Evolutionary conservation across 1,284 basidiomycete genomes (phyloP).

Genomic region (Tilletia indica): DNA sequence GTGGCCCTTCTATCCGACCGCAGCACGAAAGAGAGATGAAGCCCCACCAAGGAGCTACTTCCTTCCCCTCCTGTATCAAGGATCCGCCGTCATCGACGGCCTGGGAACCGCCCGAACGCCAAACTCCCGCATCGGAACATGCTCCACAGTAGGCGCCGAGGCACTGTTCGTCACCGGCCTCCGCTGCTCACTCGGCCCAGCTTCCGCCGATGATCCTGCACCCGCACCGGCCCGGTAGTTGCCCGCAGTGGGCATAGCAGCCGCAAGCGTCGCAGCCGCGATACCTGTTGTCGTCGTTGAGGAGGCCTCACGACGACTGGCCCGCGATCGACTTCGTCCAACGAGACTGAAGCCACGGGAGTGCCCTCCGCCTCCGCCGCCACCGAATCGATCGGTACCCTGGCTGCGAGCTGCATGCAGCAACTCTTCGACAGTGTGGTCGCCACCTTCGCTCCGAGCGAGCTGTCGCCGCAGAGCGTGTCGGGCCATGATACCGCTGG

Average conservation of each 20-base stretch:
- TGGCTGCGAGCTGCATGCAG: constrained; percentile 2
- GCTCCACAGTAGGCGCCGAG: neutral
- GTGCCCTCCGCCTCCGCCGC: neutral
- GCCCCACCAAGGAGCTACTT: too few species aligned
- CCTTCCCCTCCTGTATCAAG: too few species aligned
- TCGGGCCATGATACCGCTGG: constrained; percentile 7
- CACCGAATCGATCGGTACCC: neutral
- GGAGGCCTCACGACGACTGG: neutral
- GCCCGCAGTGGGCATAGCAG: neutral
- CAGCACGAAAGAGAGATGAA: too few species aligned
- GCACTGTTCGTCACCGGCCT: neutral
- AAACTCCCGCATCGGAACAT: constrained; percentile 7
- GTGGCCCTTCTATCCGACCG: too few species aligned
- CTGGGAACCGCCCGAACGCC: neutral
- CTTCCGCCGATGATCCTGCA: neutral
- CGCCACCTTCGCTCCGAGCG: constrained; percentile 4
- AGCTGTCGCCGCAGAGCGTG: constrained; percentile 9
- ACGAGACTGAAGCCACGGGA: neutral
- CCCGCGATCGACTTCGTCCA: neutral
- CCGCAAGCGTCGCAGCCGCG: neutral
- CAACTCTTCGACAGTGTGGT: constrained; percentile 8
- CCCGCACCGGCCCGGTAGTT: neutral
- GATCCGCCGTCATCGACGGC: too few species aligned
- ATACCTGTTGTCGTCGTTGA: neutral
- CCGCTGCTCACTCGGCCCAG: neutral